These are phyloP conservation scores for Sporothrix sp. DNA, from an alignment of 2,329 filamentous ascomycete genomes.

Conservation along the genomic window DNA sequence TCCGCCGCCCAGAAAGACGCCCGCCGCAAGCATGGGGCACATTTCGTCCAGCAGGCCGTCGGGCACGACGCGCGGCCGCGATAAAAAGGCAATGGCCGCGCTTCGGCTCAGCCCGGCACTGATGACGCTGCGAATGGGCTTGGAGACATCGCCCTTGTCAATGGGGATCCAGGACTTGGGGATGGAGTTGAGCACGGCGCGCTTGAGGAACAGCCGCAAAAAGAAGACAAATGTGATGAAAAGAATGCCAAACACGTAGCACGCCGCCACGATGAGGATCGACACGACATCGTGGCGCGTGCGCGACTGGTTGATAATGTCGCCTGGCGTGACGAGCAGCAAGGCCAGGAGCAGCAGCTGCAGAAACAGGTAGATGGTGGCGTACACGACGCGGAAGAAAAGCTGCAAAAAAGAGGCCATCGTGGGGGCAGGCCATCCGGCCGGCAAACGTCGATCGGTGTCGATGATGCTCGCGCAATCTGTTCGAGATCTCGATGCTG, in stretches of 20 bases:
- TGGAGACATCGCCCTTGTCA: constrained; percentile 72
- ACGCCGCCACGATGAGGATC: constrained; percentile 68
- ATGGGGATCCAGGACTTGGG: constrained; percentile 81
- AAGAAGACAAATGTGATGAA: constrained; percentile 69
- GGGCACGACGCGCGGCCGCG: constrained; percentile 51
- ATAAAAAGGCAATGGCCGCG: constrained; percentile 70
- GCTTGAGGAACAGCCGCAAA: constrained; percentile 76
- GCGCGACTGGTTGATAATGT: constrained; percentile 70
- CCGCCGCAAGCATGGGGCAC: constrained; percentile 1
- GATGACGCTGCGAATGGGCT: constrained; percentile 67
- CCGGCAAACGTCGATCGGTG: neutral
- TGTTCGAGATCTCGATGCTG: neutral
- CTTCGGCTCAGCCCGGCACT: constrained; percentile 62
- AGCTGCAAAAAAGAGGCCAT: constrained; percentile 38
- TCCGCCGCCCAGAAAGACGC: neutral
- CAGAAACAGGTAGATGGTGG: constrained; percentile 64
- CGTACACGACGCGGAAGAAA: constrained; percentile 74
- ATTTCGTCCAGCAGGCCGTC: constrained; percentile 17
- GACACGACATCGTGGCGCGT: constrained; percentile 60
- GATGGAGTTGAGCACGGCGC: constrained; percentile 67
- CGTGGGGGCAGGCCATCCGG: no score
- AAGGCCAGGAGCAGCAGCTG: constrained; percentile 63
- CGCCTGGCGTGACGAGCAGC: constrained; percentile 69
- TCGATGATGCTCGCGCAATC: neutral
- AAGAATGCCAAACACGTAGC: constrained; percentile 63